Evolutionary conservation across 345 rosid species (phyloP), one percentile per base, ranked within the genome.

Genomic region (Rhodamnia rubescens): DNA sequence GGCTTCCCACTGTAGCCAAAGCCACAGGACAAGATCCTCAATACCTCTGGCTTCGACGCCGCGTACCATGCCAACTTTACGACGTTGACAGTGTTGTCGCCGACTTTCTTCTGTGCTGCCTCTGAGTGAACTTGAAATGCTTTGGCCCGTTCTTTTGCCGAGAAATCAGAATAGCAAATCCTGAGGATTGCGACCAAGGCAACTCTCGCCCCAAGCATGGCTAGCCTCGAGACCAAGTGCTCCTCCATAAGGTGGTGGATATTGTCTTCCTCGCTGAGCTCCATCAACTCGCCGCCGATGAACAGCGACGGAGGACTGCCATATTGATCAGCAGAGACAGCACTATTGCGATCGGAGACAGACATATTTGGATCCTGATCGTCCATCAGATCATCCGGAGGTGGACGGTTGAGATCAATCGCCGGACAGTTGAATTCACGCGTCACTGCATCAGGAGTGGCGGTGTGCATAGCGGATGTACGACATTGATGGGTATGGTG

Each of bases 61-160:
- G 93, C 85, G 84, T 90, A 94, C 99, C 98, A 97, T 78, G 91
- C 98, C 32, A 87, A 93, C 85, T 89, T 94, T 44, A 95, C 80
- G 85, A 95, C 80, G 85, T 92, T 95, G 18, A 94, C 87, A 10
- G 93, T 86, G 64, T 90, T 47, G 12, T 95, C 97, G 15, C 87
- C 90, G 32, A 89, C 69, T 74, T 93, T 92, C 36, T 47, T 83
- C 87, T 90, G 92, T 89, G 90, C 87, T 44, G 97, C 98, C 84
- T 87, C 91, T 18, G 82, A 40, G 32, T 87, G 93, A 53, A 94
- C 85, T 87, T 91, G 93, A 85, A 95, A 97, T 1, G 94, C 86
- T 53, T 91, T 93, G 64, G 91, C 64, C 83, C 90, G 92, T 2
- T 96, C 98, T 86, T 87, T 90, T n/a, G 92, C 91, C 74, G 83